Evolutionary conservation across 352 stramenopile genomes (phyloP).

Genomic region (Globisporangium camurandrum): DNA sequence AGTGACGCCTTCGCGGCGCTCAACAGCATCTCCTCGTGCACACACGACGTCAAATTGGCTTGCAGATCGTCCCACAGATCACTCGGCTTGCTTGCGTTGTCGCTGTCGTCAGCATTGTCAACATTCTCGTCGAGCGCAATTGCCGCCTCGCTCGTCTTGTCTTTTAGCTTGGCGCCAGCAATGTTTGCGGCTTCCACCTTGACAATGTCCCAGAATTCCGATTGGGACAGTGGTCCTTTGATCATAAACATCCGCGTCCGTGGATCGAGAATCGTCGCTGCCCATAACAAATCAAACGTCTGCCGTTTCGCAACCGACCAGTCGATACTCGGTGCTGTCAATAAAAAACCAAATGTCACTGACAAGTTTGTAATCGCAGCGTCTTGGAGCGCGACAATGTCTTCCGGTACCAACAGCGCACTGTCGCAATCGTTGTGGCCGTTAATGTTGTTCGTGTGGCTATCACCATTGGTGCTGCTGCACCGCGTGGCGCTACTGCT

Average conservation of each 20-base stretch:
- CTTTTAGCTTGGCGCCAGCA: constrained; percentile 39
- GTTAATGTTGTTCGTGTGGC: neutral
- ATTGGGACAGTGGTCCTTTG: constrained; percentile 46
- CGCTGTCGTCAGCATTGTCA: constrained; percentile 16
- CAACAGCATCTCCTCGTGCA: constrained; percentile 68
- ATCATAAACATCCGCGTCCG: constrained; percentile 72
- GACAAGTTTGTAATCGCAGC: constrained; percentile 47
- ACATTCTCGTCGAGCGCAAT: constrained; percentile 33
- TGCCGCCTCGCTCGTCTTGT: constrained; percentile 26
- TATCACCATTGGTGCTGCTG: neutral
- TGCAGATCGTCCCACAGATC: constrained; percentile 76
- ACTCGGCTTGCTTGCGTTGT: constrained; percentile 13
- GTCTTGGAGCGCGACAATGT: constrained; percentile 56
- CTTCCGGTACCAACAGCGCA: constrained; percentile 34
- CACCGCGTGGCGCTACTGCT: neutral
- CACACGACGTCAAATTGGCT: constrained; percentile 59
- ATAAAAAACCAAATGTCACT: constrained; percentile 50
- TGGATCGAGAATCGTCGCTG: constrained; percentile 59
- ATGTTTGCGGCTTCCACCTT: constrained; percentile 51
- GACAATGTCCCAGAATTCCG: constrained; percentile 65
- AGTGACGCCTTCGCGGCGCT: constrained; percentile 55
- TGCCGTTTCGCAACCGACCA: constrained; percentile 36
- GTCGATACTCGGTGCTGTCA: constrained; percentile 26
- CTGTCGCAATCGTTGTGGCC: neutral
- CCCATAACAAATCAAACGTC: constrained; percentile 65